Base-by-base conservation (phyloP, 2,329 filamentous ascomycete species). In the Dactylellina haptotyla region DNA sequence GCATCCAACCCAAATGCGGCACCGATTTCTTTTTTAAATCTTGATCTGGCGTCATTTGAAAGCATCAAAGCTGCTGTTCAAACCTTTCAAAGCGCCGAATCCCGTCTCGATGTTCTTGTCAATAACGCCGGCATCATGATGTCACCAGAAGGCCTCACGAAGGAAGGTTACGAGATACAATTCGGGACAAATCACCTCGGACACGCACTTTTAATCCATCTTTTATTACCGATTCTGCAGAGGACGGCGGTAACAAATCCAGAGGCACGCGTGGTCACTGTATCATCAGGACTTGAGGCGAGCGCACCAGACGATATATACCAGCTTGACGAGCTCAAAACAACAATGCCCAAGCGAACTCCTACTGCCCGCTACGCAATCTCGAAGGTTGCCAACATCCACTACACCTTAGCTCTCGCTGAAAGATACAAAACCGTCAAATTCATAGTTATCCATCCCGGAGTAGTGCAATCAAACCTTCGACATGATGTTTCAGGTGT, bases 341-440 rank as follows among this genome's bases (percentile, higher is more conserved):
- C 77, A 0, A 77, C 75, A 25, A 51, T 75, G 14, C 74, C 82
- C 23, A 70, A 72, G 0, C 66, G 77, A 3, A 82, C 80, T 32
- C 81, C 82, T 2, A 84, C 82, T 80, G 77, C 79, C 1, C 83
- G 84, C 1, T 87, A 86, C 75, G 83, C 80, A 6, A 82, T 83
- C n/a, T 84, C 82, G 69, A 86, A 86, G 76, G 80, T 83, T 0
- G 84, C 84, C 1, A 85, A 84, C 58, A 81, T 85, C 26, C 77
- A 84, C 3, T 83, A 83, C 50, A 83, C 83, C 1, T 76, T 80
- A 0, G 83, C 84, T 74, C 75, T 86, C 3, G 83, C 83, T 2
- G 80, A 82, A 4, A 81, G 82, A 0, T 80, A 83, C 61, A 83
- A 83, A 0, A 75, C 80, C 16, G 79, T 85, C 1, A 80, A 80